phyloP scores from a whole-genome alignment of 495 filamentous ascomycete species.

The Neurospora tetraspora region DNA sequence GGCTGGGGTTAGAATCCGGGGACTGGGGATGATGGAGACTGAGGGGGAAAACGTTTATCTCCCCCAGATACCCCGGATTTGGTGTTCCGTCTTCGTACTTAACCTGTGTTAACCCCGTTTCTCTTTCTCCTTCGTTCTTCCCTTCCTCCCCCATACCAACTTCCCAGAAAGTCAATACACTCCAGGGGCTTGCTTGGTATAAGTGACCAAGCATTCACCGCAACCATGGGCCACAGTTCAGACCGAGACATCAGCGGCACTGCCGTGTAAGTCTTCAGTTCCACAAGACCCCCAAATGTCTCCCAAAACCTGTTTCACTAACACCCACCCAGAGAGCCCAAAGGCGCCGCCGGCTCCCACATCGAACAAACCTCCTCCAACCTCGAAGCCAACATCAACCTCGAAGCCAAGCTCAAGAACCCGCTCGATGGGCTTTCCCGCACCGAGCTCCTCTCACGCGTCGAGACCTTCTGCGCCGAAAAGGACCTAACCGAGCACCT shows the following conservation, averaged over 20 bases:
- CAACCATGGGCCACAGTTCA: not conserved
- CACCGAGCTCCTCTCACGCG: constrained; percentile 41
- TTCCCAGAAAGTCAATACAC: not conserved
- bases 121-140: not conserved
- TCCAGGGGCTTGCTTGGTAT: not conserved
- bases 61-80: not conserved
- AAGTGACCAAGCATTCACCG: not conserved
- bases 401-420: constrained; percentile 44
- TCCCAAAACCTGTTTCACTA: not conserved
- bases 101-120: not conserved
- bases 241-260: not conserved
- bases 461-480: constrained; percentile 44
- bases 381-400: too few species aligned
- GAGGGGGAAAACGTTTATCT: not conserved
- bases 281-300: not conserved
- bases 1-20: not conserved
- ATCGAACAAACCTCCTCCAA: constrained; percentile 27
- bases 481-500: constrained; percentile 41
- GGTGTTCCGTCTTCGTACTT: not conserved
- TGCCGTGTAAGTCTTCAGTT: not conserved
- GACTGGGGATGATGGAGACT: not conserved
- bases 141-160: not conserved
- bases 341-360: constrained; percentile 22
- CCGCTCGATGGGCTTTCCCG: constrained; percentile 47
- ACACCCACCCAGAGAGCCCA: constrained; percentile 12